phyloP scores from a whole-genome alignment of 352 stramenopile genomes.

The Peronospora farinosa region DNA sequence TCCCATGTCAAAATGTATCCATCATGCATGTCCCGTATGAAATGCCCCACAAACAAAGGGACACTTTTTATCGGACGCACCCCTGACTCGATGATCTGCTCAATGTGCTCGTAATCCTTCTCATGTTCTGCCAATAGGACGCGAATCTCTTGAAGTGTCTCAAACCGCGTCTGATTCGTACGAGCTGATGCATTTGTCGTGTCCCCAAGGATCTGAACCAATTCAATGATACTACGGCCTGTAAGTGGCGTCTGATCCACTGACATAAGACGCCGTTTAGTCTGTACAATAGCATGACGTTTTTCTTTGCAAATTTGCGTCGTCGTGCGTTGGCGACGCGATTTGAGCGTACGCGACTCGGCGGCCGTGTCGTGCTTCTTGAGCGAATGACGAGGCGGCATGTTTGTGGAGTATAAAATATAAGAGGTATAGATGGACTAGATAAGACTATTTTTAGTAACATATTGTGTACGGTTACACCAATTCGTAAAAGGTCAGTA shows the following conservation, averaged over 20 bases:
- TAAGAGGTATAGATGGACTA: too few species aligned
- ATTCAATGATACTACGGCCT: conserved; percentile 45
- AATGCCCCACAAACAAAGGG: conserved; percentile 1
- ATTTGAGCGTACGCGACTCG: conserved; percentile 58
- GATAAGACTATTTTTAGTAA: neutral
- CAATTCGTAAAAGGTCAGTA: neutral
- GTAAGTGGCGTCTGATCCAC: conserved; percentile 40
- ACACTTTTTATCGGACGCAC: conserved; percentile 23
- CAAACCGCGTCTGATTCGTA: conserved; percentile 57
- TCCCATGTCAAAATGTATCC: neutral
- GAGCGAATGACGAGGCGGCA: conserved; percentile 54
- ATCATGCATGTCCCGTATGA: conserved; percentile 2
- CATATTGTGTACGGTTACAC: neutral
- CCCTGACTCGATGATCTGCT: conserved; percentile 72
- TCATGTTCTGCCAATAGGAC: conserved; percentile 51
- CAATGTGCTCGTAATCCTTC: conserved; percentile 59
- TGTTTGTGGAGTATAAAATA: neutral
- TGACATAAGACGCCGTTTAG: conserved; percentile 61
- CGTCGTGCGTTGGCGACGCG: conserved; percentile 50
- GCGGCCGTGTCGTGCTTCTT: conserved; percentile 68
- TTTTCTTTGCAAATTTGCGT: conserved; percentile 75
- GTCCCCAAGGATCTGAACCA: conserved; percentile 43
- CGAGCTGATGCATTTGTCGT: conserved; percentile 30
- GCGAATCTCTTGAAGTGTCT: conserved; percentile 66
- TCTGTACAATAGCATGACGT: conserved; percentile 50